Evolutionary conservation across 345 rosid species (phyloP).

Genomic region (Nephelium lappaceum): DNA sequence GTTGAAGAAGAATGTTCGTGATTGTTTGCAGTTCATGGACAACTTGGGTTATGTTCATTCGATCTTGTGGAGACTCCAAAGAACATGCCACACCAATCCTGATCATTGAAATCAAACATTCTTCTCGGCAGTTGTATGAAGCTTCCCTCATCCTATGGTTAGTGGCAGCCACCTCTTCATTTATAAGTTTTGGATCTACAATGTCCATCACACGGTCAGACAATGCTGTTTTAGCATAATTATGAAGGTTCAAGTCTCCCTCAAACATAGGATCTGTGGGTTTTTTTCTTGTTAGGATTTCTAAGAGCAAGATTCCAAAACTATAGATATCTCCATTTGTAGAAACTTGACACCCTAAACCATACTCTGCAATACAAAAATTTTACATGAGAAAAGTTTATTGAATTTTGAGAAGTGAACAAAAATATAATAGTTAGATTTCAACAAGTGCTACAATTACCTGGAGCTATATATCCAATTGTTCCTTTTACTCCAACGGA

Average conservation of each 20-base stretch:
- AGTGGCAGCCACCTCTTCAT: background rate
- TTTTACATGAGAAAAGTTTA: background rate
- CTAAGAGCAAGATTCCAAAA: conserved; percentile 18
- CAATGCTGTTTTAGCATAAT: conserved; percentile 18
- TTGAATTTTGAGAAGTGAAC: too few relatives aligned
- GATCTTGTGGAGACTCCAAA: background rate
- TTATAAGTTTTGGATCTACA: conserved; percentile 21
- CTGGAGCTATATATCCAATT: too few relatives aligned
- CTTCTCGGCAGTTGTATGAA: background rate
- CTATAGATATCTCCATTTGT: too few relatives aligned
- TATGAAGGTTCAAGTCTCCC: conserved; percentile 26
- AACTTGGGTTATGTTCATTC: background rate
- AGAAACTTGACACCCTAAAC: conserved; percentile 22
- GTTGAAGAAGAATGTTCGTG: too few relatives aligned
- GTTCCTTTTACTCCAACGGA: too few relatives aligned
- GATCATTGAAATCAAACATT: background rate
- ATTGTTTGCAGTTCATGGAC: too few relatives aligned
- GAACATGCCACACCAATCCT: conserved; percentile 28
- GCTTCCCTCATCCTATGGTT: background rate
- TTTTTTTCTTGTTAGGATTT: conserved; percentile 31
- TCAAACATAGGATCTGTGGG: conserved; percentile 28
- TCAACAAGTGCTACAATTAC: too few relatives aligned
- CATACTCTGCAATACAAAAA: conserved; percentile 30
- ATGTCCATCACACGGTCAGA: conserved; percentile 17
- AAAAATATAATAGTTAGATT: too few relatives aligned